phyloP scores from a whole-genome alignment of 192 early-diverging fungal genomes.

The Podila epigama region DNA sequence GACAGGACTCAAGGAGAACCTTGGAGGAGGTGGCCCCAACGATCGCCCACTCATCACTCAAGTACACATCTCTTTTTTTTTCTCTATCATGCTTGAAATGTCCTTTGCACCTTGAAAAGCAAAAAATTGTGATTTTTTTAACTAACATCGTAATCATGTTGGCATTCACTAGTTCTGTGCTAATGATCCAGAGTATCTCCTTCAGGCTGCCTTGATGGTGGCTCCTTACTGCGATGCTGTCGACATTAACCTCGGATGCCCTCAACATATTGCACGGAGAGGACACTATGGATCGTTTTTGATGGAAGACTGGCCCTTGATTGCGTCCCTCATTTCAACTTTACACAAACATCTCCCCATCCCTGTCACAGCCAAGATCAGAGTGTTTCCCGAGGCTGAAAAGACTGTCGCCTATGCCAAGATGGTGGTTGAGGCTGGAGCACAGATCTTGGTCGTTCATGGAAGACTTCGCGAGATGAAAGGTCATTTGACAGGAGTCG shows the following conservation, averaged over 20 bases:
- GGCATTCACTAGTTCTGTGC: conserved; percentile 85
- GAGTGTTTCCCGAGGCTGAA: conserved; percentile 86
- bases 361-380: conserved; percentile 97
- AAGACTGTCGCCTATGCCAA: conserved; percentile 94
- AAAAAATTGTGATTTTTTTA: too few species aligned
- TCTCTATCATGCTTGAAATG: neutral
- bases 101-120: too few species aligned
- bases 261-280: conserved; percentile 91
- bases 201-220: conserved; percentile 84
- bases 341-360: conserved; percentile 84
- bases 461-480: conserved; percentile 95
- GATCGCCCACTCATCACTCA: conserved; percentile 90
- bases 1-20: conserved; percentile 54
- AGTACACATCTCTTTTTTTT: conserved; percentile 33
- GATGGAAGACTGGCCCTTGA: conserved; percentile 94
- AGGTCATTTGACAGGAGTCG: conserved; percentile 94
- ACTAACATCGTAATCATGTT: neutral
- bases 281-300: conserved; percentile 95
- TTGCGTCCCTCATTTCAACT: conserved; percentile 58
- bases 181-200: conserved; percentile 87
- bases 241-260: conserved; percentile 96
- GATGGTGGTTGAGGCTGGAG: conserved; percentile 94
- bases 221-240: conserved; percentile 90
- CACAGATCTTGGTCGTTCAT: conserved; percentile 92
- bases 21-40: conserved; percentile 52